Evolutionary conservation across 805 yeast species (phyloP), one percentile per base, ranked within the genome.

Genomic region (Saccharomycopsis microspora): DNA sequence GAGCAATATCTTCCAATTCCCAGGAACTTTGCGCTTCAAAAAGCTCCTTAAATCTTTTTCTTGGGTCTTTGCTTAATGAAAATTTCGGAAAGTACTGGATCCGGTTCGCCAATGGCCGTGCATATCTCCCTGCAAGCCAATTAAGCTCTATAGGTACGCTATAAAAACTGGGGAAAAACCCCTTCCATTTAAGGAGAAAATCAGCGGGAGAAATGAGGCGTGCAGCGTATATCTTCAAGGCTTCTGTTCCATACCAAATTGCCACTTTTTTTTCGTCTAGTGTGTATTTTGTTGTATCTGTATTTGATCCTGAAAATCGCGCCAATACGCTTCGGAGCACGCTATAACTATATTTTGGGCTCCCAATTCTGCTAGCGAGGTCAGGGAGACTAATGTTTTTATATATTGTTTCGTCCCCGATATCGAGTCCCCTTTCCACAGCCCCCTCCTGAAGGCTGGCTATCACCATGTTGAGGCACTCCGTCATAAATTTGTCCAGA

Each of bases 141-240:
- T 64, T 58, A 10, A 83, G 53, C 48, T 78, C 81, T 10, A 84
- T 66, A 19, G 80, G 73, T 39, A 81, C 73, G 43, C 74, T 77
- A 65, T 77, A 72, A 60, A 76, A 72, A 5, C 77, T 72, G 2
- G 93, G 89, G 39, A 85, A 68, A 4, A 71, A 64, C 1, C 79
- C 67, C 55, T 78, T 76, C 79, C 89, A 76, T 45, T 73, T 71
- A 43, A 83, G 69, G 50, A 80, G 56, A 57, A 87, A 76, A 50
- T 82, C 86, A 39, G 75, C 74, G 0, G 64, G 45, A 1, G 64
- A 50, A 19, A 69, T 51, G 9, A 52, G 56, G n/a, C 53, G 44
- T 33, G 64, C 53, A 0, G 69, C 69, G 50, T 63, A 60, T 38
- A 62, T 61, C 29, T 61, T 59, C 28, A 85, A 64, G 0, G 79